A percentile compares a stretch with the other conserved stretches of the same genome.
These are phyloP conservation scores for Tuber borchii DNA, from an alignment of 495 filamentous ascomycete genomes.

Conservation along the genomic window DNA sequence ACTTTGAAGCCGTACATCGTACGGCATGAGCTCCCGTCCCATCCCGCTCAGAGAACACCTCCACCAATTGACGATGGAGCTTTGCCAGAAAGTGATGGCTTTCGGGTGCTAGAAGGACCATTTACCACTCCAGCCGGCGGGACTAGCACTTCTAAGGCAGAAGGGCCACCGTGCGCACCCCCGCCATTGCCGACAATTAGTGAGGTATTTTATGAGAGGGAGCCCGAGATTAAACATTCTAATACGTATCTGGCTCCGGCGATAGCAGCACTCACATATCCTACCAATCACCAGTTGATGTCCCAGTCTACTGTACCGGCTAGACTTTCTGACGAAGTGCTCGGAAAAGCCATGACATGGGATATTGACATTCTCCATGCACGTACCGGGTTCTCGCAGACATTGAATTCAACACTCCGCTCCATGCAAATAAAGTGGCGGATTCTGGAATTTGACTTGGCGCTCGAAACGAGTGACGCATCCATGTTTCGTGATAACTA, in stretches of 20 bases:
- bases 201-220: background rate
- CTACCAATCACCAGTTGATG: background rate
- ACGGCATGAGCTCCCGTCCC: background rate
- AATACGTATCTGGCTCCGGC: background rate
- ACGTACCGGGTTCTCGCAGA: background rate
- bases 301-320: background rate
- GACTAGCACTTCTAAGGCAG: background rate
- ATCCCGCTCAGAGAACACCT: background rate
- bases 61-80: background rate
- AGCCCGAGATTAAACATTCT: background rate
- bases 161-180: background rate
- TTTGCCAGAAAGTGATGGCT: background rate
- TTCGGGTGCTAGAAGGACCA: background rate
- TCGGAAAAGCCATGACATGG: background rate
- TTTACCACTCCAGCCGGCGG: background rate
- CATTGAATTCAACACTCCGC: background rate
- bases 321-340: background rate
- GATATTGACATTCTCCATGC: background rate
- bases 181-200: background rate
- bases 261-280: background rate
- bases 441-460: constrained; percentile 9
- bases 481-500: background rate
- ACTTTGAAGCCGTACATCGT: background rate
- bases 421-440: background rate
- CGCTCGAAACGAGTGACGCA: constrained; percentile 1